A percentile compares a stretch with the other conserved stretches of the same genome.
Evolutionary conservation across 352 stramenopile genomes (phyloP).

Genomic region (Phytopythium vexans): DNA sequence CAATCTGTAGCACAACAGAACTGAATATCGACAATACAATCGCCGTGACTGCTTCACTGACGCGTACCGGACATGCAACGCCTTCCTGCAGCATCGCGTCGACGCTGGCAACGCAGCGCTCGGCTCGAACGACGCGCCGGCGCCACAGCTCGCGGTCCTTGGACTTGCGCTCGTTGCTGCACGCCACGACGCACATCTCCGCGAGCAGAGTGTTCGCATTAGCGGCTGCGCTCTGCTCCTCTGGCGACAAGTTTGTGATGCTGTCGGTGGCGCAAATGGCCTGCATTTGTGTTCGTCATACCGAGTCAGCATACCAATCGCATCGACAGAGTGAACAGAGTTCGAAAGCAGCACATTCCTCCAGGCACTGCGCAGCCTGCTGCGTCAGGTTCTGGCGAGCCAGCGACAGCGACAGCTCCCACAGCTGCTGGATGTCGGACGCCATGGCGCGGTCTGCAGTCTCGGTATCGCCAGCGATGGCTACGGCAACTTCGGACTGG

Average conservation of each 20-base stretch:
- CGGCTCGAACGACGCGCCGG: constrained; percentile 41
- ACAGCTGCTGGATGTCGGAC: constrained; percentile 46
- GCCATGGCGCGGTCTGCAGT: constrained; percentile 3
- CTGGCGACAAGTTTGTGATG: constrained; percentile 3
- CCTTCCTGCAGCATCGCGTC: constrained; percentile 16
- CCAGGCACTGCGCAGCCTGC: constrained; percentile 43
- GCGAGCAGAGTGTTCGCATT: constrained; percentile 46
- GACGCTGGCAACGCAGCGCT: constrained; percentile 33
- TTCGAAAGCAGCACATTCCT: constrained; percentile 24
- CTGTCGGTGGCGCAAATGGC: constrained; percentile 26
- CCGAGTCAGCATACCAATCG: neutral
- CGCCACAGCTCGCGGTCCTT: constrained; percentile 47
- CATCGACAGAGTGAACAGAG: neutral
- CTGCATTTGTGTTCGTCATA: constrained; percentile 10
- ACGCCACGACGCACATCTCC: constrained; percentile 50
- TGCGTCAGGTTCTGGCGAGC: constrained; percentile 30
- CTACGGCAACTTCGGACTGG: too few relatives aligned
- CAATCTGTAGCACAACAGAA: constrained; percentile 18
- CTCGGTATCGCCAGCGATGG: neutral
- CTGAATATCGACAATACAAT: constrained; percentile 1
- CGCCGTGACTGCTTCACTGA: neutral
- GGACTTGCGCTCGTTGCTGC: constrained; percentile 33
- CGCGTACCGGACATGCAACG: constrained; percentile 16
- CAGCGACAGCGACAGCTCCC: constrained; percentile 53
- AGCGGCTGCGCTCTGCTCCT: constrained; percentile 19